phyloP scores from a whole-genome alignment of 108 stramenopile genomes.

The Parietichytrium sp. region DNA sequence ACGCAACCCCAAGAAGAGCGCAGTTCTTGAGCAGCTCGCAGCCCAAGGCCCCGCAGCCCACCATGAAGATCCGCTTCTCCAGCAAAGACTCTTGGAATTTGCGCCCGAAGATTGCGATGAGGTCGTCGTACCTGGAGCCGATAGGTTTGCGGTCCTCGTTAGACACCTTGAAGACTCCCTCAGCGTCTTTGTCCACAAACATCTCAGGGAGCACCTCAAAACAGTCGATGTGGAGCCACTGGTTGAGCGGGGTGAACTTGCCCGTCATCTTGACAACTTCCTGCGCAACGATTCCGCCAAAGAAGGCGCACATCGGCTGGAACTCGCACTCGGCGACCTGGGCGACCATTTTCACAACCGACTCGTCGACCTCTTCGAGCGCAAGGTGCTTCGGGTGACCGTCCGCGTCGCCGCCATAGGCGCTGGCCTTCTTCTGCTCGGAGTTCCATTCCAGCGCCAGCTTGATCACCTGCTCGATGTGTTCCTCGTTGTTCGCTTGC shows the following conservation, averaged over 20 bases:
- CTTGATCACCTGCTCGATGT: background rate
- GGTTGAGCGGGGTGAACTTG: constrained; percentile 77
- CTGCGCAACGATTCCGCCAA: constrained; percentile 81
- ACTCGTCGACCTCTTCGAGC: constrained; percentile 60
- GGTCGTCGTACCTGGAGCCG: constrained; percentile 70
- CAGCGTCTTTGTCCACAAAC: background rate
- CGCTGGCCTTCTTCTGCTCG: constrained; percentile 46
- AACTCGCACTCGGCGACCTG: constrained; percentile 62
- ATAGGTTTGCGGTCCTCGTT: constrained; percentile 51
- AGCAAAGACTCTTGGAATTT: constrained; percentile 66
- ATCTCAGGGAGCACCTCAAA: constrained; percentile 60
- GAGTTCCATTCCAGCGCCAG: constrained; percentile 46
- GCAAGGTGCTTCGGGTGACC: constrained; percentile 15
- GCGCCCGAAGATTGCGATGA: constrained; percentile 71
- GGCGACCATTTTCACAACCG: constrained; percentile 58
- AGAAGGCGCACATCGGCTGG: constrained; percentile 72
- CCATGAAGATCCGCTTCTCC: constrained; percentile 72
- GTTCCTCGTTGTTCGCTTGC: constrained; percentile 41
- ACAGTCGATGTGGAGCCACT: constrained; percentile 62
- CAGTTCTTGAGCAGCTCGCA: constrained; percentile 84
- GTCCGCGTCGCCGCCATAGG: constrained; percentile 27
- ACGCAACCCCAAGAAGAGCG: constrained; percentile 72
- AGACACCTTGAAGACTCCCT: background rate
- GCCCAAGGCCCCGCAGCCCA: constrained; percentile 80
- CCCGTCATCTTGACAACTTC: constrained; percentile 81